Percentiles rank a stretch among this genome's conserved stretches.
phyloP scores from a whole-genome alignment of 1,139 yeast species.

The Yamadazyma sp. region DNA sequence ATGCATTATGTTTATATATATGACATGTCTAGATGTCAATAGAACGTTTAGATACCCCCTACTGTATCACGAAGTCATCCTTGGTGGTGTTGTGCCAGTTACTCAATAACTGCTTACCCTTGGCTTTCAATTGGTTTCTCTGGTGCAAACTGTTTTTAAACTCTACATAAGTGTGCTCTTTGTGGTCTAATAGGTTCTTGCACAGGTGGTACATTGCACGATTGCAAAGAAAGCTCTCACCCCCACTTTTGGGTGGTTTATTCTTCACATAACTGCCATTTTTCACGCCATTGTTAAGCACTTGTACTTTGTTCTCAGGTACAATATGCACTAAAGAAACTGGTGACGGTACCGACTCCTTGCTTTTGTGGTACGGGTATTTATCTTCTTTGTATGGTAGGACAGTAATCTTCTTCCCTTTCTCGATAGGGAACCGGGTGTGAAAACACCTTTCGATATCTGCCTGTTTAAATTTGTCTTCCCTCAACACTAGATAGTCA shows the following conservation, averaged over 20 bases:
- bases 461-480: slow-evolving; percentile 20
- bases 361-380: slow-evolving; percentile 26
- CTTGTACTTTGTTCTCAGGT: slow-evolving; percentile 30
- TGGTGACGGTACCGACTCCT: slow-evolving; percentile 31
- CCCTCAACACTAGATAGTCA: slow-evolving; percentile 55
- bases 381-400: slow-evolving; percentile 24
- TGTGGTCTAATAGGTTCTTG: neutral
- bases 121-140: slow-evolving; percentile 25
- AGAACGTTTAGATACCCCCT: neutral
- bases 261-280: slow-evolving; percentile 51
- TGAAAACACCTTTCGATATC: slow-evolving; percentile 58
- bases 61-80: slow-evolving; percentile 31
- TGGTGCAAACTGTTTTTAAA: slow-evolving; percentile 24
- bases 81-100: slow-evolving; percentile 31
- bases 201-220: slow-evolving; percentile 21
- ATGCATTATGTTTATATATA: neutral
- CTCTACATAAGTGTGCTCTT: slow-evolving; percentile 21
- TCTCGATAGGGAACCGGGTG: slow-evolving; percentile 26
- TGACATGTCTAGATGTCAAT: neutral
- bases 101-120: slow-evolving; percentile 22
- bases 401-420: slow-evolving; percentile 18
- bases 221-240: slow-evolving; percentile 45
- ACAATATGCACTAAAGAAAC: slow-evolving; percentile 35
- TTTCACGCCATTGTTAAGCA: slow-evolving; percentile 53
- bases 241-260: slow-evolving; percentile 43